Evolutionary conservation across 305 asterid genomes (phyloP).

Genomic region (Fraxinus sp.): DNA sequence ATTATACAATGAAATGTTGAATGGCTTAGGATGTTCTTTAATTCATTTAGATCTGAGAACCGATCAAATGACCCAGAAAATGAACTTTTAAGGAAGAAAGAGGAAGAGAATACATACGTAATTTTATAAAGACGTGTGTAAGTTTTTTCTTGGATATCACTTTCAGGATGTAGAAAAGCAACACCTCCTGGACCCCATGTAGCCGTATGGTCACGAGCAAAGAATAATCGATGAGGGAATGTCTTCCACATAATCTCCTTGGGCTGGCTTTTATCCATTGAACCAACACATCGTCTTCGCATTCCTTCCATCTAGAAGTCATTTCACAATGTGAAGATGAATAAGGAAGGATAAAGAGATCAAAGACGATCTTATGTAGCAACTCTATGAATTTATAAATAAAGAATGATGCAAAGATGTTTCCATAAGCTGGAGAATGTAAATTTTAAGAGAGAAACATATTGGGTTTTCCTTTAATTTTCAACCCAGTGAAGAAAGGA

Average conservation of each 20-base stretch:
- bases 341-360: slow-evolving; percentile 17
- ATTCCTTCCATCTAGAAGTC: slow-evolving; percentile 76
- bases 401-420: background rate
- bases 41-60: background rate
- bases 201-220: slow-evolving; percentile 61
- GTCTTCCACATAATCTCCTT: slow-evolving; percentile 65
- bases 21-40: background rate
- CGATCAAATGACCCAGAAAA: slow-evolving; percentile 7
- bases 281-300: slow-evolving; percentile 67
- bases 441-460: background rate
- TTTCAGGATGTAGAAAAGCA: slow-evolving; percentile 84
- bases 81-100: slow-evolving; percentile 6
- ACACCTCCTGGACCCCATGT: slow-evolving; percentile 99
- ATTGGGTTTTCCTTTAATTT: background rate
- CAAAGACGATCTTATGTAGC: background rate
- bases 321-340: slow-evolving; percentile 8
- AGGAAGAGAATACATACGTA: slow-evolving; percentile 56
- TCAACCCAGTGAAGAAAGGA: background rate
- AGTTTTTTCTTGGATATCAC: slow-evolving; percentile 58
- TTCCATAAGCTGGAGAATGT: background rate
- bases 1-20: background rate
- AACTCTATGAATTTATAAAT: background rate
- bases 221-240: slow-evolving; percentile 80
- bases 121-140: slow-evolving; percentile 76
- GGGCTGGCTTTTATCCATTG: slow-evolving; percentile 71